Evolutionary conservation across 441 rosid genomes (phyloP).

Genomic region (Populus hybrid): DNA sequence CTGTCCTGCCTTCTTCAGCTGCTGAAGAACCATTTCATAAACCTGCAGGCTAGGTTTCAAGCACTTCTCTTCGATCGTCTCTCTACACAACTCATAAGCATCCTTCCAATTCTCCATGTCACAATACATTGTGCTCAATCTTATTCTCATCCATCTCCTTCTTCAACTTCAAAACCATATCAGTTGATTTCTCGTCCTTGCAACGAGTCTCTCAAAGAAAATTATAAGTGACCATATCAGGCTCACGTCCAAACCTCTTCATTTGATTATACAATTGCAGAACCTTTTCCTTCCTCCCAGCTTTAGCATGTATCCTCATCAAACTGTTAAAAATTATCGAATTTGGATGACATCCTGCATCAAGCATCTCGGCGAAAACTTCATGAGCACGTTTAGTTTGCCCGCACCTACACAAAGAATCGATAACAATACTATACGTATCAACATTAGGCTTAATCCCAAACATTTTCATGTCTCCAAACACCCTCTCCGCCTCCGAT

Average conservation of each 20-base stretch:
- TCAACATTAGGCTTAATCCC: slow-evolving; percentile 77
- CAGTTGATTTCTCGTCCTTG: slow-evolving; percentile 62
- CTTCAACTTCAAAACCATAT: slow-evolving; percentile 89
- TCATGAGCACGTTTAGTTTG: slow-evolving; percentile 80
- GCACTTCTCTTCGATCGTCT: slow-evolving; percentile 81
- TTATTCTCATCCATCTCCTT: slow-evolving; percentile 85
- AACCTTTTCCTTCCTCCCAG: slow-evolving; percentile 79
- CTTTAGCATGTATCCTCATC: slow-evolving; percentile 85
- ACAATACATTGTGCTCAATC: slow-evolving; percentile 56
- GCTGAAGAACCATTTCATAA: slow-evolving; percentile 67
- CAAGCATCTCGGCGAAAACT: slow-evolving; percentile 83
- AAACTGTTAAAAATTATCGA: slow-evolving; percentile 70
- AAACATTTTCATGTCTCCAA: slow-evolving; percentile 66
- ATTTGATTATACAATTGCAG: slow-evolving; percentile 86
- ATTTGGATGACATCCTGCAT: slow-evolving; percentile 58
- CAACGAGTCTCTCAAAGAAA: slow-evolving; percentile 72
- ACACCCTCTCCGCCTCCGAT: slow-evolving; percentile 65
- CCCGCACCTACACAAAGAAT: slow-evolving; percentile 73
- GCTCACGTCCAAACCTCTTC: slow-evolving; percentile 60
- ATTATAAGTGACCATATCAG: slow-evolving; percentile 63
- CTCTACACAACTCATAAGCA: slow-evolving; percentile 65
- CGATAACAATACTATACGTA: slow-evolving; percentile 74
- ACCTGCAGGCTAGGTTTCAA: slow-evolving; percentile 58
- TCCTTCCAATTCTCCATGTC: slow-evolving; percentile 94
- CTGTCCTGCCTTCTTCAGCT: slow-evolving; percentile 72